Conservation (phyloP, 2,329 filamentous ascomycete genomes). For the Diaporthe destruens region DNA sequence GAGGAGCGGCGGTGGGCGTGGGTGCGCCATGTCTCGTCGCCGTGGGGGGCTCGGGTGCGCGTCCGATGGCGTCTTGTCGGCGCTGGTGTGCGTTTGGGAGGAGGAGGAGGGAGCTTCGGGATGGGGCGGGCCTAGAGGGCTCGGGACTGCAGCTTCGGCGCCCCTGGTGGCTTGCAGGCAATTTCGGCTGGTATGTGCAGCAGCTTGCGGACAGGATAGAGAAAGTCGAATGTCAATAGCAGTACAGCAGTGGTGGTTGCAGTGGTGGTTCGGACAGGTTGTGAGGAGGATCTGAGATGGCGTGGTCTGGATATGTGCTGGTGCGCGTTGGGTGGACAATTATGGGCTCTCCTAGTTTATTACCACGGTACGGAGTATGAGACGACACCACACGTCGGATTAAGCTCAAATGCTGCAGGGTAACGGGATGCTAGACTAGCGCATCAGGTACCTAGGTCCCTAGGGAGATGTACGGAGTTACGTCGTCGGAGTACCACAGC, state of each 20-base stretch:
- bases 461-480: neutral
- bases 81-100: neutral
- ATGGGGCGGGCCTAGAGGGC: neutral
- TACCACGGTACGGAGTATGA: no score
- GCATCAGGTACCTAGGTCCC: no score
- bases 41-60: neutral
- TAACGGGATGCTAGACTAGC: neutral
- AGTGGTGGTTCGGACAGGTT: neutral
- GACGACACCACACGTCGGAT: constrained; percentile 23
- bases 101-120: neutral
- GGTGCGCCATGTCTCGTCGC: constrained; percentile 34
- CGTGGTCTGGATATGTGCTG: neutral
- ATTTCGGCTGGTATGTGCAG: neutral
- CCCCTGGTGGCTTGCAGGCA: neutral
- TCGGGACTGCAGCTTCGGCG: neutral
- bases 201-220: neutral
- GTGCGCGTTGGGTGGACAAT: constrained; percentile 13
- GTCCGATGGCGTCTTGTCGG: neutral
- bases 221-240: no score
- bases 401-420: constrained; percentile 25
- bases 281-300: neutral
- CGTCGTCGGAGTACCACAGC: no score
- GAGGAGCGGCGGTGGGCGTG: constrained; percentile 65
- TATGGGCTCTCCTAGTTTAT: neutral
- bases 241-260: neutral